phyloP scores from a whole-genome alignment of 1,284 basidiomycete genomes.

The Pseudozyma sp. region DNA sequence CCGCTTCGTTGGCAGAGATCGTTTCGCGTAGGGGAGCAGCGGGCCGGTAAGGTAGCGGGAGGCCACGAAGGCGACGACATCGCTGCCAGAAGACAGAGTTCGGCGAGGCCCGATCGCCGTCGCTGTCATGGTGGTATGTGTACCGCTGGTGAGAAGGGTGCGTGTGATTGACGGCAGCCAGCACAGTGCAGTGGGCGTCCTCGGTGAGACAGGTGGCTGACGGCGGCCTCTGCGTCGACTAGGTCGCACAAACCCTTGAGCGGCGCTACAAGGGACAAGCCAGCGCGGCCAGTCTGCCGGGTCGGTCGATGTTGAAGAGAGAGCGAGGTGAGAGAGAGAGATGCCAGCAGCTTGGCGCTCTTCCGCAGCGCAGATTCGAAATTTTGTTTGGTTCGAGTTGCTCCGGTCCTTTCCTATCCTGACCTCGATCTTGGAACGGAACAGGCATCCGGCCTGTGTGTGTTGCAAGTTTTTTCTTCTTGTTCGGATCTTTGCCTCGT shows the following conservation, averaged over 20 bases:
- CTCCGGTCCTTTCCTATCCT: slow-evolving; percentile 50
- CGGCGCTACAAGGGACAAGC: slow-evolving; percentile 14
- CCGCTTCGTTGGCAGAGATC: too few species aligned
- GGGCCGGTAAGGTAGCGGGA: too few species aligned
- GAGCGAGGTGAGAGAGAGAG: not conserved
- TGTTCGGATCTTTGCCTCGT: not conserved
- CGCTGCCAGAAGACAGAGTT: not conserved
- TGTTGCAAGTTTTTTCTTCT: slow-evolving; percentile 10
- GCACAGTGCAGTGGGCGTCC: too few species aligned
- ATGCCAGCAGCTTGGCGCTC: slow-evolving; percentile 24
- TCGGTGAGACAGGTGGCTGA: not conserved
- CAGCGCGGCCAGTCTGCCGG: not conserved
- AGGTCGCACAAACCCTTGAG: slow-evolving; percentile 5
- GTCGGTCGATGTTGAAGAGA: slow-evolving; percentile 2
- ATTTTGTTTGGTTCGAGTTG: slow-evolving; percentile 24
- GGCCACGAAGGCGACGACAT: not conserved
- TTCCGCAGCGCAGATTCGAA: slow-evolving; percentile 13
- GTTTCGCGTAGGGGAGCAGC: too few species aligned
- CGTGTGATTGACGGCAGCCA: not conserved
- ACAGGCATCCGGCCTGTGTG: slow-evolving; percentile 29
- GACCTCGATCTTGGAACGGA: slow-evolving; percentile 20
- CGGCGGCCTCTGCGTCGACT: not conserved
- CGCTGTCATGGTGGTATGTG: not conserved
- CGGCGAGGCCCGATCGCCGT: slow-evolving; percentile 5
- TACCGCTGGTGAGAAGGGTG: slow-evolving; percentile 5